Evolutionary conservation across 2,329 filamentous ascomycete genomes (phyloP), one percentile per base, ranked within the genome.

Genomic region (Hymenoscyphus salicellus): DNA sequence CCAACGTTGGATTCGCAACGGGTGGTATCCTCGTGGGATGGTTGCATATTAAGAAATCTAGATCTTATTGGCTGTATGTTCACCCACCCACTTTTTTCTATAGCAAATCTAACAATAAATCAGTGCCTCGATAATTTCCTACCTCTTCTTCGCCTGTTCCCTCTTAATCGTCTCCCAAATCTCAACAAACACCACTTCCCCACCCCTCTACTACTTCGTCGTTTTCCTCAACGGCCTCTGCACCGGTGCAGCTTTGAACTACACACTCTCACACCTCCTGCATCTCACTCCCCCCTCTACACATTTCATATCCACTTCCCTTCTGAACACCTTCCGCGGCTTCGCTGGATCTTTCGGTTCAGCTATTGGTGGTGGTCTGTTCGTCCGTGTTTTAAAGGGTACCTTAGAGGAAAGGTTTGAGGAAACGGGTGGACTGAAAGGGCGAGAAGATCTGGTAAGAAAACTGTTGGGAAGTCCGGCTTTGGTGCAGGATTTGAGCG

Each of bases 281-380:
- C 90, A 95, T 74, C 80, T 94, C 5, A 90, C 89, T 0, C 79
- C 80, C 0, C 81, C 84, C 0, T 81, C 85, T 6, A 86, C 87
- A 0, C 90, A 93, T 71, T 92, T 90, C 72, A 86, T 95, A 59
- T 86, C 89, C 2, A 92, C 89, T 0, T 89, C 90, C 14, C 80
- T 96, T 52, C 78, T 94, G 3, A 86, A 89, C 32, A 96, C 91
- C 0, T 94, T 94, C 77, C 84, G 92, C 3, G 90, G 90, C 5
- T 93, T 95, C 68, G 90, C 90, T 0, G 91, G 91, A 16, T 90
- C 87, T 60, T 95, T 96, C 71, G 91, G 92, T 2, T 89, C 89
- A 1, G 86, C 91, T 0, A 89, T 94, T 58, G 90, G 91, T 2
- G 91, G 92, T 2, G 92, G 92, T 58, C 52, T 73, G 1, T 76